These are phyloP conservation scores for Panicum hallii DNA, from an alignment of 202 grass and related monocot genomes.

Conservation along the genomic window DNA sequence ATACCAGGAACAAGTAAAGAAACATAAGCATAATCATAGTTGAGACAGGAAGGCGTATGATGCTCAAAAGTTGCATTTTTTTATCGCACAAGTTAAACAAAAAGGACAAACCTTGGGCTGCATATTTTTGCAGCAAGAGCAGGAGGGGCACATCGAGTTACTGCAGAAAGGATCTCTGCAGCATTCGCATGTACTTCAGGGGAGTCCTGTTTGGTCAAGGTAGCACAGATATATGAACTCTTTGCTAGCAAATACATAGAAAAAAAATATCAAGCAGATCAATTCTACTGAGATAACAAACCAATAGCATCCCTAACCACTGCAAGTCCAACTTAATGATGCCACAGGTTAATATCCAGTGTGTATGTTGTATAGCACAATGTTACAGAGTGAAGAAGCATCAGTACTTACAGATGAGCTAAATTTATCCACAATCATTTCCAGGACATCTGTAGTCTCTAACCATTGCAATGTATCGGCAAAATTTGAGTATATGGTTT, in stretches of 20 bases:
- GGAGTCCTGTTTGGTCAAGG: conserved; percentile 56
- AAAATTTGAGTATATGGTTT: conserved; percentile 77
- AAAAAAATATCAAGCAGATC: background rate
- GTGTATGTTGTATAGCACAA: background rate
- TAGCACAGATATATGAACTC: conserved; percentile 4
- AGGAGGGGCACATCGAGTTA: conserved; percentile 77
- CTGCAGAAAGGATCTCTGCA: conserved; percentile 85
- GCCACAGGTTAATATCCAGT: conserved; percentile 13
- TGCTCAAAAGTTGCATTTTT: conserved; percentile 4
- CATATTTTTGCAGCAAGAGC: conserved; percentile 76
- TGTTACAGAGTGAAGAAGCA: conserved; percentile 2
- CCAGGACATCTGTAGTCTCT: conserved; percentile 77
- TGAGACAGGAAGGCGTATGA: conserved; percentile 22
- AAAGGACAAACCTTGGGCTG: conserved; percentile 65
- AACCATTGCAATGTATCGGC: conserved; percentile 79
- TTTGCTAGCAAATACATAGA: background rate
- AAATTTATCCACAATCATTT: conserved; percentile 88
- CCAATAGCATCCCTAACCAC: conserved; percentile 21
- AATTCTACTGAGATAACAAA: conserved; percentile 24
- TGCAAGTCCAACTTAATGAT: background rate
- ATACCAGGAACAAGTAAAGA: conserved; percentile 11
- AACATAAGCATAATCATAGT: background rate
- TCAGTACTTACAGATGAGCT: conserved; percentile 75
- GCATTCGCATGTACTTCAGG: conserved; percentile 89
- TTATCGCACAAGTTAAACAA: conserved; percentile 2